Evolutionary conservation across 306 rosid species (phyloP).

Genomic region (Ziziphus jujuba): DNA sequence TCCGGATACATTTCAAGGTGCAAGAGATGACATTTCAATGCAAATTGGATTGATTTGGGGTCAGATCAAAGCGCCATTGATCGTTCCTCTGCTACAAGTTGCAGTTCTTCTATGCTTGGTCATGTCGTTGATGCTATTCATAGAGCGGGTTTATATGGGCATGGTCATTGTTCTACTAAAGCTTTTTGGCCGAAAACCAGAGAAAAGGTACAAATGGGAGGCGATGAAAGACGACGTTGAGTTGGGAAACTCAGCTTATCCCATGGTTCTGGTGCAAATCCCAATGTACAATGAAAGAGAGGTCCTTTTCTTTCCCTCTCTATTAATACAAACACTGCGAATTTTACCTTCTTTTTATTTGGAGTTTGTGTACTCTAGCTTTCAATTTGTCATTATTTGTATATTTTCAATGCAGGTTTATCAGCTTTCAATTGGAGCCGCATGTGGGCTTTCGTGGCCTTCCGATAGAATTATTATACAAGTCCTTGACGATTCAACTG

Average conservation of each 20-base stretch:
- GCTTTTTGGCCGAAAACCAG: slow-evolving; percentile 61
- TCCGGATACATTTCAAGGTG: slow-evolving; percentile 50
- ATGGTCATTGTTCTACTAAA: slow-evolving; percentile 54
- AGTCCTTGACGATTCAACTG: slow-evolving; percentile 89
- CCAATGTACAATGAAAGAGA: slow-evolving; percentile 96
- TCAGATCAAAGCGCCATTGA: slow-evolving; percentile 58
- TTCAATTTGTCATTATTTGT: background rate
- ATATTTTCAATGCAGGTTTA: slow-evolving; percentile 54
- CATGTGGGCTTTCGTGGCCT: slow-evolving; percentile 91
- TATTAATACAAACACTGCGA: background rate
- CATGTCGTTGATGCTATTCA: slow-evolving; percentile 71
- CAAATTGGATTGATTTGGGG: slow-evolving; percentile 55
- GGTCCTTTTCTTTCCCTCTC: slow-evolving; percentile 38
- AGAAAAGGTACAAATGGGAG: slow-evolving; percentile 80
- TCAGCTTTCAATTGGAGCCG: slow-evolving; percentile 83
- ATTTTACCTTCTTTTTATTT: background rate
- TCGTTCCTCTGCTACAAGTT: slow-evolving; percentile 58
- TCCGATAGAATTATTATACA: slow-evolving; percentile 78
- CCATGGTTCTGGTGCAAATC: slow-evolving; percentile 78
- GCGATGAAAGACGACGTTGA: slow-evolving; percentile 69
- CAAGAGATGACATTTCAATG: slow-evolving; percentile 44
- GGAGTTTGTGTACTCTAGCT: background rate
- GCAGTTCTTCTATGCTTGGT: slow-evolving; percentile 51
- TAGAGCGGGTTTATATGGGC: slow-evolving; percentile 77
- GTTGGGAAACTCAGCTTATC: slow-evolving; percentile 68